Evolutionary conservation across 495 filamentous ascomycete species (phyloP).

Genomic region (Talaromyces trachyspermus): DNA sequence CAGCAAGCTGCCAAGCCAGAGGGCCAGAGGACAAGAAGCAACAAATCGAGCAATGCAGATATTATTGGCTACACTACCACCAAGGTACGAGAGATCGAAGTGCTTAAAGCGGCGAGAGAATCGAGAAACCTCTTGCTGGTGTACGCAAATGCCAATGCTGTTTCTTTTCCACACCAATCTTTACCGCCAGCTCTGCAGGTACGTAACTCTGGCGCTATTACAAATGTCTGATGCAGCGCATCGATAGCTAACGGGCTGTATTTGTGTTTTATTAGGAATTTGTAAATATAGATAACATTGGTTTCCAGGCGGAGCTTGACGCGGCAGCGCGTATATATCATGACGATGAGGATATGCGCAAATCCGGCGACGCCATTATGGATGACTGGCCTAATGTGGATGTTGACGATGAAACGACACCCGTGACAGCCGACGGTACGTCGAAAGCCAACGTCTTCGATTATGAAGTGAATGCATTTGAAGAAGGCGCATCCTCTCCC

Average conservation of each 20-base stretch:
- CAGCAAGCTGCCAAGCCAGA: conserved; percentile 24
- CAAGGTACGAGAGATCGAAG: conserved; percentile 43
- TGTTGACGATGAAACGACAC: background rate
- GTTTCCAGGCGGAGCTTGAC: conserved; percentile 37
- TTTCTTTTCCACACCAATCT: conserved; percentile 23
- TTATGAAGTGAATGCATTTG: conserved; percentile 33
- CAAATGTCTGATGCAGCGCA: background rate
- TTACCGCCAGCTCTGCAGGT: conserved; percentile 36
- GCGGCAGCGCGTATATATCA: conserved; percentile 10
- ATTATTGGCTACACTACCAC: conserved; percentile 36
- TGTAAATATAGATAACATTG: conserved; percentile 39
- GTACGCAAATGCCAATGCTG: conserved; percentile 43
- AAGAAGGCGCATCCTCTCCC: conserved; percentile 15
- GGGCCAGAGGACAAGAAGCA: conserved; percentile 12
- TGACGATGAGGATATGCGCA: background rate
- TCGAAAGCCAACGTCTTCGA: conserved; percentile 35
- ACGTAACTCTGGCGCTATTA: no score
- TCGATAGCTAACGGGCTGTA: conserved; percentile 1
- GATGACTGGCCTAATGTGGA: conserved; percentile 7
- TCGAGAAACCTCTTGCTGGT: conserved; percentile 39
- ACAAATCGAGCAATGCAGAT: conserved; percentile 24
- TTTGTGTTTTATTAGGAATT: conserved; percentile 34
- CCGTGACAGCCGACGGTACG: background rate
- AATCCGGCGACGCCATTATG: background rate
- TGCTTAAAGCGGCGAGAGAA: conserved; percentile 45